These are phyloP conservation scores for Sporothrix schenckii DNA, from an alignment of 2,329 filamentous ascomycete species.

Conservation along the genomic window DNA sequence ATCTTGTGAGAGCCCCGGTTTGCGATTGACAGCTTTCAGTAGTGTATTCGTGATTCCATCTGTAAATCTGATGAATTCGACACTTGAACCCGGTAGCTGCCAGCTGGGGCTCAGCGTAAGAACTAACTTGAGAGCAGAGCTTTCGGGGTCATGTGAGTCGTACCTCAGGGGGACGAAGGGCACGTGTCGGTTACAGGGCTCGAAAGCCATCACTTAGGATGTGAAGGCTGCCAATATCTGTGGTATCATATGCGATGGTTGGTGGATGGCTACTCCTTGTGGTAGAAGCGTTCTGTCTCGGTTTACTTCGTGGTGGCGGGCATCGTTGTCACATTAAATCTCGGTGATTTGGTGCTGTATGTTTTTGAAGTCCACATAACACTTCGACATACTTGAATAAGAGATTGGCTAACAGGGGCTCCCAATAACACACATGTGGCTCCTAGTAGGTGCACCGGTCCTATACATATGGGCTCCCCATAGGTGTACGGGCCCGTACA, in stretches of 20 bases:
- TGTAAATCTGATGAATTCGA: conserved; percentile 89
- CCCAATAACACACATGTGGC: too few relatives aligned
- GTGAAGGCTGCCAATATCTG: not conserved
- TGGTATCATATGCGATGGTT: too few relatives aligned
- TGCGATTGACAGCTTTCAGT: conserved; percentile 73
- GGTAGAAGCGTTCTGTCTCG: too few relatives aligned
- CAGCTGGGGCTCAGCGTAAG: conserved; percentile 81
- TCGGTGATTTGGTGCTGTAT: too few relatives aligned
- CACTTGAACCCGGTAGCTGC: conserved; percentile 49
- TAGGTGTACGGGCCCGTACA: too few relatives aligned
- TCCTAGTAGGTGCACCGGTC: too few relatives aligned
- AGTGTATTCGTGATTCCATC: conserved; percentile 98
- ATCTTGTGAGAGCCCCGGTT: conserved; percentile 68
- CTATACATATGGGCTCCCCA: too few relatives aligned
- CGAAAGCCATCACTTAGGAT: conserved; percentile 18
- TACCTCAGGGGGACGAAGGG: conserved; percentile 75
- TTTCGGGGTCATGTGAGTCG: conserved; percentile 73
- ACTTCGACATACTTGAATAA: too few relatives aligned
- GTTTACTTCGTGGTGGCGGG: too few relatives aligned
- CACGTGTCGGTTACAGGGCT: conserved; percentile 4
- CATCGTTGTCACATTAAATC: too few relatives aligned
- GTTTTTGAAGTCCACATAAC: not conserved
- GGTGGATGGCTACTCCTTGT: too few relatives aligned
- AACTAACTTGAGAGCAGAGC: conserved; percentile 78
- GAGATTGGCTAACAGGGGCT: too few relatives aligned